A percentile compares a stretch with the other conserved stretches of the same genome.
phyloP scores from a whole-genome alignment of 371 early-diverging fungal genomes.

The Batrachochytrium dendrobatidis region DNA sequence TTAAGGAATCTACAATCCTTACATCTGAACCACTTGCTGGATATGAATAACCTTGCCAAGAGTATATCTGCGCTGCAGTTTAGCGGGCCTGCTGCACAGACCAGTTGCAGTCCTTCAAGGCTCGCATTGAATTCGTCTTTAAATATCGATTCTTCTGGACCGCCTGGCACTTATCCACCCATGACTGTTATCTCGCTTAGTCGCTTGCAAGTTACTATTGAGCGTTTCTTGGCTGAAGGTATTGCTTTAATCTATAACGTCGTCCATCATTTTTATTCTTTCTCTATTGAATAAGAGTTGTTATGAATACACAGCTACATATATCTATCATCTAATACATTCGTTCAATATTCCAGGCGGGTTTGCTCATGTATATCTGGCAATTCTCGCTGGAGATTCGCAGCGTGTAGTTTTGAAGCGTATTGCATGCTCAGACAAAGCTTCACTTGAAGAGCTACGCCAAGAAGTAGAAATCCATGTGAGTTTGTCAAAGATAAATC shows the following conservation, averaged over 20 bases:
- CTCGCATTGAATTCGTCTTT: too few relatives aligned
- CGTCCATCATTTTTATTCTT: not conserved
- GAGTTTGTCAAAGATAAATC: constrained; percentile 12
- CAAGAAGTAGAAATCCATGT: constrained; percentile 76
- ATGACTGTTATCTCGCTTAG: constrained; percentile 24
- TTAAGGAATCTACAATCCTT: too few relatives aligned
- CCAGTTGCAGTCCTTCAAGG: too few relatives aligned
- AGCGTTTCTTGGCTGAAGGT: constrained; percentile 42
- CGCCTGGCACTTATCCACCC: constrained; percentile 24
- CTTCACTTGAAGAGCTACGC: constrained; percentile 52
- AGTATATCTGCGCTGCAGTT: too few relatives aligned
- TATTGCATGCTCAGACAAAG: constrained; percentile 63
- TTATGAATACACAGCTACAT: not conserved
- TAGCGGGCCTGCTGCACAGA: too few relatives aligned
- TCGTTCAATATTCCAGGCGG: constrained; percentile 59
- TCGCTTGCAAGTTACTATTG: constrained; percentile 21
- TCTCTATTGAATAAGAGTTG: not conserved
- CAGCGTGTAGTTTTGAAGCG: constrained; percentile 65
- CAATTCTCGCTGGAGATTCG: constrained; percentile 45
- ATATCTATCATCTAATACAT: not conserved
- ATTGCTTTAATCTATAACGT: too few relatives aligned
- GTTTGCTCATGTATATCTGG: constrained; percentile 80
- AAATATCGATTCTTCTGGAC: too few relatives aligned
- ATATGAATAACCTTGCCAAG: too few relatives aligned
- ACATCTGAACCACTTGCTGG: too few relatives aligned